Conservation (phyloP, 768 basidiomycete genomes). For the Tulasnella sp. region DNA sequence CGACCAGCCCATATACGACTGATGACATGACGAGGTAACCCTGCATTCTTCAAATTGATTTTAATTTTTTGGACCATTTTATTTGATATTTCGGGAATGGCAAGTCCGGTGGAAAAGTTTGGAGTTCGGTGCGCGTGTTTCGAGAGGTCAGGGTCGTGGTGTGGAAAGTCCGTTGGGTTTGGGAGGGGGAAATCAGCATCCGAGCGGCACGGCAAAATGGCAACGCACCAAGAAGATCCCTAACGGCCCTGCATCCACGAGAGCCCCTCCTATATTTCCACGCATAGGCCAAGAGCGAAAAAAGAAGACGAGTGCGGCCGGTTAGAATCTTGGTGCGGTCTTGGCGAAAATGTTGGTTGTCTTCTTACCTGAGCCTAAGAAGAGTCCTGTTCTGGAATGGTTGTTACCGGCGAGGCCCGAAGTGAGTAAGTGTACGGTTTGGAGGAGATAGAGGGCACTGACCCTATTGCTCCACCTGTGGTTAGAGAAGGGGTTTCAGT, state of each 20-base stretch:
- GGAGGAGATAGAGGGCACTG: not conserved
- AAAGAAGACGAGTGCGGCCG: not conserved
- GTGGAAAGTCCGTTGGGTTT: too few species aligned
- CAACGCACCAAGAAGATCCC: slow-evolving; percentile 14
- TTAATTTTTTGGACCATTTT: too few species aligned
- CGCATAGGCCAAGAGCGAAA: not conserved
- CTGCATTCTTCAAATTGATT: not conserved
- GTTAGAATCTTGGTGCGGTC: not conserved
- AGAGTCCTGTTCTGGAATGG: not conserved
- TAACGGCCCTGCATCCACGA: slow-evolving; percentile 12
- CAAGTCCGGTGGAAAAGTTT: too few species aligned
- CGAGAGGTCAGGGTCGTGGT: too few species aligned
- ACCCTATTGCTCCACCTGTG: not conserved
- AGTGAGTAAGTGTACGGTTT: not conserved
- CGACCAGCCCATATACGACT: slow-evolving; percentile 3
- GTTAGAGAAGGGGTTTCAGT: not conserved
- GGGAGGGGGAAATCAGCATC: too few species aligned
- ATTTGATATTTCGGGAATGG: too few species aligned
- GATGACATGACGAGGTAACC: slow-evolving; percentile 9
- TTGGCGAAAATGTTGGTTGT: too few species aligned
- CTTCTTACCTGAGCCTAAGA: slow-evolving; percentile 4
- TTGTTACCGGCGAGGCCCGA: not conserved
- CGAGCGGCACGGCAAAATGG: not conserved
- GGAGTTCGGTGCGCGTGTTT: too few species aligned
- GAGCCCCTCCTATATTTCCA: slow-evolving; percentile 4